Evolutionary conservation across 495 filamentous ascomycete genomes (phyloP).

Genomic region (Penicillium pancosmium): DNA sequence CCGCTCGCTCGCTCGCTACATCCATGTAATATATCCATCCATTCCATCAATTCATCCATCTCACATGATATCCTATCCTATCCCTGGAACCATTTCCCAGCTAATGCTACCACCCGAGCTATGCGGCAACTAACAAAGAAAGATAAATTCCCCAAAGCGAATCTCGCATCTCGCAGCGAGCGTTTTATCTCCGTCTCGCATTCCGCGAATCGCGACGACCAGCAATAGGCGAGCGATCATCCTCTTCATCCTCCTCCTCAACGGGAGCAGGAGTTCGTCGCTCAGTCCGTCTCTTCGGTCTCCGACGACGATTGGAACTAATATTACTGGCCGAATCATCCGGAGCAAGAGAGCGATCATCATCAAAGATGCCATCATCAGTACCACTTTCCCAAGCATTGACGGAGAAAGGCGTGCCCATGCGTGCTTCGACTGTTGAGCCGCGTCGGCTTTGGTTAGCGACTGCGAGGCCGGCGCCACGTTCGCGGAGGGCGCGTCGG

Average conservation of each 20-base stretch:
- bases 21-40: slow-evolving; percentile 25
- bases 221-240: slow-evolving; percentile 23
- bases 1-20: slow-evolving; percentile 11
- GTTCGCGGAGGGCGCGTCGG: slow-evolving; percentile 74
- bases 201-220: slow-evolving; percentile 36
- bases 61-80: slow-evolving; percentile 16
- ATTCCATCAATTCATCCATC: neutral
- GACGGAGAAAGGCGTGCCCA: slow-evolving; percentile 60
- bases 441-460: slow-evolving; percentile 73
- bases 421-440: slow-evolving; percentile 50
- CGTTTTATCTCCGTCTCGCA: slow-evolving; percentile 30
- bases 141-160: neutral
- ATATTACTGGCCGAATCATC: slow-evolving; percentile 86
- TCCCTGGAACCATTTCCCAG: too few relatives aligned
- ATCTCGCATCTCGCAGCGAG: neutral
- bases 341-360: slow-evolving; percentile 67
- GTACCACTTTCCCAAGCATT: slow-evolving; percentile 53
- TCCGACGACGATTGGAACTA: slow-evolving; percentile 67
- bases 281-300: slow-evolving; percentile 71
- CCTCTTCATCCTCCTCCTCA: slow-evolving; percentile 78
- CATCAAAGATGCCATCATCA: slow-evolving; percentile 63
- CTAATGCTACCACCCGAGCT: too few relatives aligned
- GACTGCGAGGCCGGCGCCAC: slow-evolving; percentile 76
- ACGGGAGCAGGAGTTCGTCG: slow-evolving; percentile 81
- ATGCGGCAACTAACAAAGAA: neutral